phyloP scores from a whole-genome alignment of 495 filamentous ascomycete species.

The Aspergillus bertholletiae region DNA sequence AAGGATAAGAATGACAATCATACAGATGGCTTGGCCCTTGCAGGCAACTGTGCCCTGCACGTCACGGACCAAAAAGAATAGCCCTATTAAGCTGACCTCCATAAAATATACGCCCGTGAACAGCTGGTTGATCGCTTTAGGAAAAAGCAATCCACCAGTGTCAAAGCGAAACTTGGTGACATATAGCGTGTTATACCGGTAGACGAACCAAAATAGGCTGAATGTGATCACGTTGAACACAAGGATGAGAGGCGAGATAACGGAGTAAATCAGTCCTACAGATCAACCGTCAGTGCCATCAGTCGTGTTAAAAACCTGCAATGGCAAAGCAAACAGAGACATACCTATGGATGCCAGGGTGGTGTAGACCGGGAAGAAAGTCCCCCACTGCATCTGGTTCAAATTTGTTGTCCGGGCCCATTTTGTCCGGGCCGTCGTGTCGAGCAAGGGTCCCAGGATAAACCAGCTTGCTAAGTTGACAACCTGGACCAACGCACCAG shows the following conservation, averaged over 20 bases:
- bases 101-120: slow-evolving; percentile 94
- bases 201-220: slow-evolving; percentile 89
- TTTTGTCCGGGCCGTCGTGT: slow-evolving; percentile 85
- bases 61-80: slow-evolving; percentile 83
- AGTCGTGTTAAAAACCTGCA: neutral
- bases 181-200: slow-evolving; percentile 95
- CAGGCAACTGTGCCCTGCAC: slow-evolving; percentile 56
- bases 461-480: slow-evolving; percentile 75
- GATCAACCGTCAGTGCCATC: neutral
- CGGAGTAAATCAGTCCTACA: slow-evolving; percentile 76
- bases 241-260: slow-evolving; percentile 86
- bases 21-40: slow-evolving; percentile 81
- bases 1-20: slow-evolving; percentile 69
- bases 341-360: slow-evolving; percentile 88
- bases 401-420: slow-evolving; percentile 81
- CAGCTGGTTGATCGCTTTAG: slow-evolving; percentile 90
- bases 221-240: slow-evolving; percentile 95
- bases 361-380: slow-evolving; percentile 92
- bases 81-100: slow-evolving; percentile 84
- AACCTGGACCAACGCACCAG: slow-evolving; percentile 86
- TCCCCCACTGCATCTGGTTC: slow-evolving; percentile 81
- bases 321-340: slow-evolving; percentile 8
- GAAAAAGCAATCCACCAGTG: slow-evolving; percentile 91
- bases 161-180: slow-evolving; percentile 88
- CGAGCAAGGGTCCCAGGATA: slow-evolving; percentile 69